Percentiles rank a stretch among this genome's conserved stretches.
Conservation (phyloP, 2,329 filamentous ascomycete genomes). For the Didymella arachidicola region DNA sequence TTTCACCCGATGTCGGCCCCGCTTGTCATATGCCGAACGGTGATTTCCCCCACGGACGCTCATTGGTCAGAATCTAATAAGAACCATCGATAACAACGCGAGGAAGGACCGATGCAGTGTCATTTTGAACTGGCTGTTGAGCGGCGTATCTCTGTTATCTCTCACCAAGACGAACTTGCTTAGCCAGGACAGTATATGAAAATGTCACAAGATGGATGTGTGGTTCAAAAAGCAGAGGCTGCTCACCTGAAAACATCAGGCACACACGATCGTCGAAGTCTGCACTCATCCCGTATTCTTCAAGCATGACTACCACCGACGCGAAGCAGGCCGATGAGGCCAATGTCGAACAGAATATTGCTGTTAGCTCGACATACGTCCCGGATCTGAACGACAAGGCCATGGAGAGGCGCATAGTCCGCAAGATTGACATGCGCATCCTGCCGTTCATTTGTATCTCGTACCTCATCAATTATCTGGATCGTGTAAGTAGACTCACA, state of each 20-base stretch:
- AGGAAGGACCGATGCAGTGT: slow-evolving; percentile 8
- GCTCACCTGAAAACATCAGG: neutral
- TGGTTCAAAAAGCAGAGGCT: slow-evolving; percentile 7
- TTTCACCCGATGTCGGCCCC: slow-evolving; percentile 14
- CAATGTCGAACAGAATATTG: slow-evolving; percentile 23
- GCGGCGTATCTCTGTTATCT: slow-evolving; percentile 24
- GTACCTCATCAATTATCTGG: slow-evolving; percentile 32
- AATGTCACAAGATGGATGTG: neutral
- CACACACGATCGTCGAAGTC: neutral
- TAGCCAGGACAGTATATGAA: neutral
- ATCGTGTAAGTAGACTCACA: slow-evolving; percentile 21
- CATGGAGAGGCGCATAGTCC: slow-evolving; percentile 30
- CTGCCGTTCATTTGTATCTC: slow-evolving; percentile 33
- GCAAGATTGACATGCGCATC: slow-evolving; percentile 32
- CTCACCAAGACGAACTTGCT: neutral
- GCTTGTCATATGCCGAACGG: slow-evolving; percentile 3
- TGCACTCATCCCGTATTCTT: neutral
- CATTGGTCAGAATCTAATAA: slow-evolving; percentile 6
- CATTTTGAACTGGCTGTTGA: slow-evolving; percentile 1
- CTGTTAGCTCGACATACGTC: slow-evolving; percentile 19
- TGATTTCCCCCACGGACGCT: slow-evolving; percentile 7
- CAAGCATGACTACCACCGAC: slow-evolving; percentile 14
- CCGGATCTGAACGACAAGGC: slow-evolving; percentile 33
- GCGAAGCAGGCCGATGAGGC: slow-evolving; percentile 17
- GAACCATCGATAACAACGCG: slow-evolving; percentile 2